Evolutionary conservation across 257 asterid genomes (phyloP).

Genomic region (Misopates orontium): DNA sequence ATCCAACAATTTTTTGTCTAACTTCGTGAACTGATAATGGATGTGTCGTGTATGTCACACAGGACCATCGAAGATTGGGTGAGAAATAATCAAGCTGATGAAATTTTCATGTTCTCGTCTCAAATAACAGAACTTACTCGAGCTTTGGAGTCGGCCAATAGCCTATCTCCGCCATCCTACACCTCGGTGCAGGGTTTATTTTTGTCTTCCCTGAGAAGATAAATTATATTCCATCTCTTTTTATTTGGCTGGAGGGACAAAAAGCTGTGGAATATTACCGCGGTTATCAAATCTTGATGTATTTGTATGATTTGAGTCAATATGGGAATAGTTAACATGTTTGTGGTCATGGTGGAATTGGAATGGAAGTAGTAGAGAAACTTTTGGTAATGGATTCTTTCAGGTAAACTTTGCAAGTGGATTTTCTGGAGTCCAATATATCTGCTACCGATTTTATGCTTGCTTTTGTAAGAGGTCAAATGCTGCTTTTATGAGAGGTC

Average conservation of each 20-base stretch:
- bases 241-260: background rate
- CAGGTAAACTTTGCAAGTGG: background rate
- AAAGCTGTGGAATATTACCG: background rate
- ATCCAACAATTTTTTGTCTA: background rate
- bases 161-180: conserved; percentile 61
- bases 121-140: conserved; percentile 58
- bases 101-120: conserved; percentile 79
- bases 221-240: conserved; percentile 1
- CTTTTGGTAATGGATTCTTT: conserved; percentile 26
- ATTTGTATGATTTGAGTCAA: background rate
- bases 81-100: conserved; percentile 71
- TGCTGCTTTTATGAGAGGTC: conserved; percentile 31
- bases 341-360: conserved; percentile 6
- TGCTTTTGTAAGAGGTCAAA: conserved; percentile 34
- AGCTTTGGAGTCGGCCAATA: conserved; percentile 54
- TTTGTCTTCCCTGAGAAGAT: conserved; percentile 69
- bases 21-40: conserved; percentile 14
- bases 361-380: conserved; percentile 8
- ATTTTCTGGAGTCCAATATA: conserved; percentile 31
- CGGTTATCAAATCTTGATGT: background rate
- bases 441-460: conserved; percentile 26
- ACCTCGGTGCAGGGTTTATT: conserved; percentile 57
- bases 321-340: background rate
- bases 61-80: conserved; percentile 65
- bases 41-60: conserved; percentile 26